Evolutionary conservation across 1,139 yeast genomes (phyloP), one percentile per base, ranked within the genome.

Genomic region (Diutina pseudorugosa): DNA sequence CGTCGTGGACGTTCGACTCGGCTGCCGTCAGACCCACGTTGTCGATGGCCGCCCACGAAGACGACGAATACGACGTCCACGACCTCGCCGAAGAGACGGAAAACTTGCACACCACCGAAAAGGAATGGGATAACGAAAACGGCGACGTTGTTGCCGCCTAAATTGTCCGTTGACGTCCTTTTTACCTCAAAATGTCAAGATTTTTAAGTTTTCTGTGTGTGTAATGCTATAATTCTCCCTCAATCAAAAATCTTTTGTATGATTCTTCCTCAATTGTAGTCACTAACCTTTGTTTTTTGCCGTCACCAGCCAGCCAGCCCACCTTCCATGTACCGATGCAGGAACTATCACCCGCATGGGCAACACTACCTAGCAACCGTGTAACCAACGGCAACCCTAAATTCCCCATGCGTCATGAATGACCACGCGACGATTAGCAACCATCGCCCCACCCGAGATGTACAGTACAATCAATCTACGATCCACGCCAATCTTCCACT

Each of bases 1-100:
- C 94, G 61, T 82, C 90, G 60, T 93, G 98, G 98, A 93, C 98
- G 61, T 79, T 90, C 66, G 98, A 91, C 72, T 81, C 88, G 63
- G 96, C 98, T 60, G 90, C 83, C 61, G 96, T 91, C 64, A 91
- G 87, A 79, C 98, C 98, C 62, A 82, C 96, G 57, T 79, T 91
- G 65, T 85, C 95, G 53, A 83, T 90, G 67, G 51, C 51, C 23
- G 90, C 87, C 70, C 91, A 88, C 66, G 84, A 80, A 59, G 83
- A 77, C 54, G 83, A 77, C 54, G 49, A 45, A 27, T 86, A 81
- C 58, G 83, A 79, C 41, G 47, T 18, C 41, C 36, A 41, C 44
- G 51, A 50, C 23, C 41, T 50, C 47, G 47, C 45, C n/a, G 51
- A 57, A 21, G 53, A 23, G 55, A 74, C 79, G 59, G 77, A 77